phyloP scores from a whole-genome alignment of 768 basidiomycete species.

The Termitomyces sp. region DNA sequence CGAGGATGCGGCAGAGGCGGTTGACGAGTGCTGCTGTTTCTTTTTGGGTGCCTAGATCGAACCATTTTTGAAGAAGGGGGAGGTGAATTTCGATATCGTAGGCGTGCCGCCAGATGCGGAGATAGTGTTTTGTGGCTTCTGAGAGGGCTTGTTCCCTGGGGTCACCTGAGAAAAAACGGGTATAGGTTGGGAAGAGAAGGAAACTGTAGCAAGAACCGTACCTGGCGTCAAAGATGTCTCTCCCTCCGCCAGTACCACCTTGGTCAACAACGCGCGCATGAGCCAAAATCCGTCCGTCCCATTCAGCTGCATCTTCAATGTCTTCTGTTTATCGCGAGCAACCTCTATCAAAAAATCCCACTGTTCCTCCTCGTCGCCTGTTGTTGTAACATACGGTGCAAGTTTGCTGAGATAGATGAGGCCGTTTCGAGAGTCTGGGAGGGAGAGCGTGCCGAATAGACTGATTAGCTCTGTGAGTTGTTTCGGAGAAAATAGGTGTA shows the following conservation, averaged over 20 bases:
- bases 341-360: constrained; percentile 53
- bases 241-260: constrained; percentile 20
- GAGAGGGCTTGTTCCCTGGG: constrained; percentile 20
- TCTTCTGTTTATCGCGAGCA: constrained; percentile 39
- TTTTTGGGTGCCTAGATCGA: constrained; percentile 26
- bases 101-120: constrained; percentile 35
- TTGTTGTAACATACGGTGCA: constrained; percentile 24
- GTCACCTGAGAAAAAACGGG: constrained; percentile 18
- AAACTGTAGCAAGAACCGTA: constrained; percentile 3
- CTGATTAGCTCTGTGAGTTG: constrained; percentile 43
- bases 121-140: constrained; percentile 41
- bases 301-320: constrained; percentile 29
- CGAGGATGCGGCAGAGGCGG: constrained; percentile 36
- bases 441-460: constrained; percentile 51
- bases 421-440: constrained; percentile 23
- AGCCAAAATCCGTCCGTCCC: constrained; percentile 63
- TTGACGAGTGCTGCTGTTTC: constrained; percentile 31
- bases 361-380: constrained; percentile 27
- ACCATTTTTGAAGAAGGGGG: constrained; percentile 43
- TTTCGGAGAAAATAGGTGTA: constrained; percentile 30
- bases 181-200: background rate
- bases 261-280: constrained; percentile 46
- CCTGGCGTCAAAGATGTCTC: constrained; percentile 18
- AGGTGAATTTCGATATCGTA: constrained; percentile 43
- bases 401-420: constrained; percentile 32